Evolutionary conservation across 331 rosid species (phyloP).

Genomic region (Pyrus hybrid): DNA sequence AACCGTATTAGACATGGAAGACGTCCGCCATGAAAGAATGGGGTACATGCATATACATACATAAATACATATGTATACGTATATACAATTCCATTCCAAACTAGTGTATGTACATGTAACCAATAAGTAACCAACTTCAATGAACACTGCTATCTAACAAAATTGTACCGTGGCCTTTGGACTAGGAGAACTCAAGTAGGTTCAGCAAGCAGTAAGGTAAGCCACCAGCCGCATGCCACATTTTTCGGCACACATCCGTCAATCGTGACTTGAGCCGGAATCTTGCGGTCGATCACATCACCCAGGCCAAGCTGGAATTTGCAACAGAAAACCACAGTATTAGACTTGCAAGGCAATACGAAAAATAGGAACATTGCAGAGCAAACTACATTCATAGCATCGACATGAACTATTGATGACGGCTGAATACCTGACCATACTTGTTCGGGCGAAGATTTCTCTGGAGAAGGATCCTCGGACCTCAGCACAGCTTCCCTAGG

Average conservation of each 20-base stretch:
- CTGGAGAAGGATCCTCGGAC: too few species aligned
- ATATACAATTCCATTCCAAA: not conserved
- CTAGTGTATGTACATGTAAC: conserved; percentile 32
- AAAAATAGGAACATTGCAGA: not conserved
- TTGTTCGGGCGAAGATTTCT: too few species aligned
- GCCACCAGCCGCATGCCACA: conserved; percentile 97
- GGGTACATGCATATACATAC: conserved; percentile 21
- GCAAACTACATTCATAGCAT: not conserved
- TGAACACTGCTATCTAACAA: conserved; percentile 61
- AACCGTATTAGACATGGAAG: conserved; percentile 23
- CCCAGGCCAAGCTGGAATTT: conserved; percentile 77
- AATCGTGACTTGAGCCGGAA: conserved; percentile 59
- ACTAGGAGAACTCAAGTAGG: conserved; percentile 39
- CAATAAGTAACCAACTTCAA: conserved; percentile 7
- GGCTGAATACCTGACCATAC: conserved; percentile 66
- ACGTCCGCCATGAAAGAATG: conserved; percentile 44
- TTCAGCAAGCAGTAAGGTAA: conserved; percentile 71
- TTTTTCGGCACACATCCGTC: conserved; percentile 52
- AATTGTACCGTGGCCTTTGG: conserved; percentile 40
- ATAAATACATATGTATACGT: not conserved
- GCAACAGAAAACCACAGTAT: conserved; percentile 1
- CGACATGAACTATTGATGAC: not conserved
- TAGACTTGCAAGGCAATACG: not conserved
- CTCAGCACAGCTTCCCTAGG: too few species aligned
- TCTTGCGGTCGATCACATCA: conserved; percentile 78